Conservation (phyloP, 192 early-diverging fungal species). For the Gonapodya prolifera region DNA sequence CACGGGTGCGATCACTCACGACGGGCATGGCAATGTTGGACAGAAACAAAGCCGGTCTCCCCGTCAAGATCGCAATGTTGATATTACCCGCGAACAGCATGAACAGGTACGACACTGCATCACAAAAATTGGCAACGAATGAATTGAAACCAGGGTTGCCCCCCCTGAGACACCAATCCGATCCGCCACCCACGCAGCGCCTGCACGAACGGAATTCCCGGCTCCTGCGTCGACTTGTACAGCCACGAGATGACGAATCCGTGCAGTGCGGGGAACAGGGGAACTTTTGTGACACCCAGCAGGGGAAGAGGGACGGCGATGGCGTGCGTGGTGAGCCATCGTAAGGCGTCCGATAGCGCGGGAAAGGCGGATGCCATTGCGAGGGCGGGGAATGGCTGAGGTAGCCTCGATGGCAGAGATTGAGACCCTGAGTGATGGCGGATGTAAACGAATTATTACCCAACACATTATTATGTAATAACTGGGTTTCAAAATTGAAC, state of each 20-base stretch:
- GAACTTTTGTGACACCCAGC: not conserved
- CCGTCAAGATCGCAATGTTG: not conserved
- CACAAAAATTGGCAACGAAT: not conserved
- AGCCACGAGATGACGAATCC: not conserved
- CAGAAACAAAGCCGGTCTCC: not conserved
- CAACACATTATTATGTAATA: too few species aligned
- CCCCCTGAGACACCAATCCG: not conserved
- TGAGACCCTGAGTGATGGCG: too few species aligned
- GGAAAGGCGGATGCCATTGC: not conserved
- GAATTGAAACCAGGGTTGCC: not conserved
- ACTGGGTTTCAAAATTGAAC: too few species aligned
- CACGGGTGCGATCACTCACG: too few species aligned
- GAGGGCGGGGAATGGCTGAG: too few species aligned
- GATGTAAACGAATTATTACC: too few species aligned
- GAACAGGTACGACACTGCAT: not conserved
- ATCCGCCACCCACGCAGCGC: not conserved
- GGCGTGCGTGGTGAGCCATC: not conserved
- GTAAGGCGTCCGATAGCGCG: not conserved
- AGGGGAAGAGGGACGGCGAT: not conserved
- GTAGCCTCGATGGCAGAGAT: too few species aligned
- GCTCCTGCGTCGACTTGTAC: not conserved
- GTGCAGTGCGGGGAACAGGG: not conserved
- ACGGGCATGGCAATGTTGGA: not conserved
- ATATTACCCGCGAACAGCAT: not conserved
- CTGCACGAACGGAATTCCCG: not conserved